Conservation (phyloP, 148 eudicot genomes). For the Nepenthes gracilis region DNA sequence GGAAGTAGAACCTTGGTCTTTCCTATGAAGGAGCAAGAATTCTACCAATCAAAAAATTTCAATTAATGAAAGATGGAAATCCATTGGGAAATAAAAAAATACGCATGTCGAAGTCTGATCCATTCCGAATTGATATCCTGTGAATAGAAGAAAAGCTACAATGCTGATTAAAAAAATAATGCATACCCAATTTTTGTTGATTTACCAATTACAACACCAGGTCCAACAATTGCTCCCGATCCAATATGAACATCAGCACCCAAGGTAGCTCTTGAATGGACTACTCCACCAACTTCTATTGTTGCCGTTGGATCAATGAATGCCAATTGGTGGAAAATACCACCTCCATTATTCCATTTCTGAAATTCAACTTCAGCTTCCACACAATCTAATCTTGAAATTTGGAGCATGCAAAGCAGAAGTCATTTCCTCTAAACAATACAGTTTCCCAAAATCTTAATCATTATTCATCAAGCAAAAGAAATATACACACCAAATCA, state of each 20-base stretch:
- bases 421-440: neutral
- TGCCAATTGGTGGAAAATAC: constrained; percentile 53
- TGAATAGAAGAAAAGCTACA: neutral
- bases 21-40: no score
- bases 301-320: constrained; percentile 51
- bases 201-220: constrained; percentile 58
- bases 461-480: no score
- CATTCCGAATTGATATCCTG: constrained; percentile 1
- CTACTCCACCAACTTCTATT: constrained; percentile 70
- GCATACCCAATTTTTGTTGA: constrained; percentile 76
- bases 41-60: no score
- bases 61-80: no score
- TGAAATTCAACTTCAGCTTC: constrained; percentile 28
- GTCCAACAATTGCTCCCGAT: constrained; percentile 78
- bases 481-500: no score
- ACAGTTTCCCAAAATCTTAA: no score
- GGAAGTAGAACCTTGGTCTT: no score
- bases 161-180: neutral
- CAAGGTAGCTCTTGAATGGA: constrained; percentile 54
- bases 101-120: neutral
- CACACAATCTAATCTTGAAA: constrained; percentile 31
- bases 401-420: neutral
- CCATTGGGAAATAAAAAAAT: no score
- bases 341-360: constrained; percentile 85
- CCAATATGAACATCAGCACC: constrained; percentile 63